Base-by-base conservation (phyloP, 2,329 filamentous ascomycete species). In the Metarhizium brunneum region DNA sequence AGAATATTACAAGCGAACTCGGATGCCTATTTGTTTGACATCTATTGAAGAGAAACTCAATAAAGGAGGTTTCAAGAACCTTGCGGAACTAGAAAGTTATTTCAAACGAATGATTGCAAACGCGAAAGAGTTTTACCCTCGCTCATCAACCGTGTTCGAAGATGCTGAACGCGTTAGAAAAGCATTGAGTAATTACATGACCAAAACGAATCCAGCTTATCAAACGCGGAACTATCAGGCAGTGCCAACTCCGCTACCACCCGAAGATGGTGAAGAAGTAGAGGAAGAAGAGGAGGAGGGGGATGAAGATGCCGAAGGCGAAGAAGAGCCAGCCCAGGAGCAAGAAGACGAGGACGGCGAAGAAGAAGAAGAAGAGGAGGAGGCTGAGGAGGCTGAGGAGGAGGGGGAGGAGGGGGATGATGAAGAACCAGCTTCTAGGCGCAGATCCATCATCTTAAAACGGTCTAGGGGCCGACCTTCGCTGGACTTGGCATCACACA, bases 91-190 rank as follows among this genome's bases (percentile, higher is more conserved):
- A 13, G 91, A 96, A 70, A 86, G 87, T 65, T 92, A 92, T 67
- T 82, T 92, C 66, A 95, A 94, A 75, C 85, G 90, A 60, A 88
- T 96, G 79, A 87, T 95, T 55, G 80, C 84, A 60, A 96, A 95
- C 66, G 89, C 88, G 40, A 95, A 95, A 69, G 85, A 90, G 54
- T 94, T 84, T 72, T 92, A 92, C 65, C 79, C 85, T 57, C 86
- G 86, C 62, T 81, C 80, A 47, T 90, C 88, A 0, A 74, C 83
- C 56, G 78, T 87, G 42, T 92, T 87, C 66, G 86, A 90, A 47
- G 90, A 96, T 73, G 90, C 91, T 8, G 91, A 96, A 70, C 84
- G 90, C 51, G 82, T 96, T 49, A 82, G 91, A 50, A 96, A 95
- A 72, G 86, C 90, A 3, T 79, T 92, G 45, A 92, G 88, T 68